Evolutionary conservation across 2,329 filamentous ascomycete genomes (phyloP).

Genomic region (Fusarium sp.): DNA sequence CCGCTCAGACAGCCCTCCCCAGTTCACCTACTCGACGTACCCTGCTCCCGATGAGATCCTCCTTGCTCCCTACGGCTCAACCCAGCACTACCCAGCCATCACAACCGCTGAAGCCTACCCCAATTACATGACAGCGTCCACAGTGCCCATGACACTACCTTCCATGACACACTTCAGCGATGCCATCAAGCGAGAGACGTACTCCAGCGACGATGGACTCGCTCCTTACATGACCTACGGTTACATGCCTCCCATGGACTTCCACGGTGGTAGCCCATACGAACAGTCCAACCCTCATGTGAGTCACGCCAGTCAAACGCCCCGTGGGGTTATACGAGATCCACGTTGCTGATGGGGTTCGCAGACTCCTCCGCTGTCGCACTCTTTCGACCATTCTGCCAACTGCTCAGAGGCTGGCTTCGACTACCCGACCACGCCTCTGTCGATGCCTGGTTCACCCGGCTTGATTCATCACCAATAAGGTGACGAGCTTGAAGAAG

Average conservation of each 20-base stretch:
- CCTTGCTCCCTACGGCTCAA: constrained; percentile 69
- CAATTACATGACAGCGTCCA: constrained; percentile 66
- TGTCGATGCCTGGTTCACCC: constrained; percentile 80
- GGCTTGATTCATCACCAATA: constrained; percentile 58
- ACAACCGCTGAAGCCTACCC: constrained; percentile 66
- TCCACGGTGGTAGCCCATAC: constrained; percentile 71
- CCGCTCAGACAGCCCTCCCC: constrained; percentile 77
- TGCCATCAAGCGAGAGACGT: constrained; percentile 75
- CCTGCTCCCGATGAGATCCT: constrained; percentile 74
- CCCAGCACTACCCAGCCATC: constrained; percentile 65
- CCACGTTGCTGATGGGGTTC: constrained; percentile 63
- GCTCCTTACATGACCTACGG: constrained; percentile 77
- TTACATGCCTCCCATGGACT: constrained; percentile 74
- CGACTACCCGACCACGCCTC: constrained; percentile 76
- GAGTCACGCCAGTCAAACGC: constrained; percentile 66
- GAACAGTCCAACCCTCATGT: constrained; percentile 80
- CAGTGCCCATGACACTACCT: constrained; percentile 71
- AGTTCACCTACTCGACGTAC: constrained; percentile 76
- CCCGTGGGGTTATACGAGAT: constrained; percentile 55
- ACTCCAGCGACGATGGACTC: constrained; percentile 70
- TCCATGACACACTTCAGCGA: constrained; percentile 74
- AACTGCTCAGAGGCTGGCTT: constrained; percentile 72
- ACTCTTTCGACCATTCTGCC: constrained; percentile 77
- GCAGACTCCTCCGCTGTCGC: constrained; percentile 83
- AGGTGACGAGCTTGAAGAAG: constrained; percentile 10